Evolutionary conservation across 23 red algal species (phyloP), one percentile per base, ranked within the genome.

Genomic region (Rhodosorus marinus): DNA sequence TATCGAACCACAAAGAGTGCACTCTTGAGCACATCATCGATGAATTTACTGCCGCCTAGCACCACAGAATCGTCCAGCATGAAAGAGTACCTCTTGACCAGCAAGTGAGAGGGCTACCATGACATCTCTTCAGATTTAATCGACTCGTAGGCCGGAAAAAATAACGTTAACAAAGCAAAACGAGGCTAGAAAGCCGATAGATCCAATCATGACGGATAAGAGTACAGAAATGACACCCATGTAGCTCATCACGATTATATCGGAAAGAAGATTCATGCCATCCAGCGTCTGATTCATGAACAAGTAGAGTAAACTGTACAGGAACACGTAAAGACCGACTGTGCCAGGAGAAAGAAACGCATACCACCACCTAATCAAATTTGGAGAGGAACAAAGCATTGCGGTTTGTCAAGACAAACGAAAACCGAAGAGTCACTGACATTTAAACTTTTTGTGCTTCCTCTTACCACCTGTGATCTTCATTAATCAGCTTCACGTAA

Each of bases 311-410:
- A 94, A 61, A 33, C 70, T 72, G 27, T 79, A 83, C 28, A 83
- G 42, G 69, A 94, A 83, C 36, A 94, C 75, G 58, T 94, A 94
- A 15, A 60, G 64, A 4, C 87, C 87, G 43, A 71, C 72, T 40
- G 68, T 49, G 2, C 73, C 68, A 3, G 87, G 67, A 25, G 72
- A 61, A 35, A 77, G 51, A 52, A 81, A 94, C 19, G 57, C 57
- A 60, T 77, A 70, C 72, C 77, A 94, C 59, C 54, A 67, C 75
- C 75, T 77, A n/a, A n/a, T n/a, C n/a, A n/a, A n/a, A n/a, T n/a
- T n/a, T n/a, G n/a, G n/a, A n/a, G n/a, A n/a, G n/a, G n/a, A n/a
- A n/a, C n/a, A n/a, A n/a, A n/a, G n/a, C n/a, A n/a, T n/a, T n/a
- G n/a, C n/a, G n/a, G n/a, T n/a, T n/a, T n/a, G n/a, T n/a, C n/a